Evolutionary conservation across 2,329 filamentous ascomycete genomes (phyloP).

Genomic region (Celoporthe dispersa): DNA sequence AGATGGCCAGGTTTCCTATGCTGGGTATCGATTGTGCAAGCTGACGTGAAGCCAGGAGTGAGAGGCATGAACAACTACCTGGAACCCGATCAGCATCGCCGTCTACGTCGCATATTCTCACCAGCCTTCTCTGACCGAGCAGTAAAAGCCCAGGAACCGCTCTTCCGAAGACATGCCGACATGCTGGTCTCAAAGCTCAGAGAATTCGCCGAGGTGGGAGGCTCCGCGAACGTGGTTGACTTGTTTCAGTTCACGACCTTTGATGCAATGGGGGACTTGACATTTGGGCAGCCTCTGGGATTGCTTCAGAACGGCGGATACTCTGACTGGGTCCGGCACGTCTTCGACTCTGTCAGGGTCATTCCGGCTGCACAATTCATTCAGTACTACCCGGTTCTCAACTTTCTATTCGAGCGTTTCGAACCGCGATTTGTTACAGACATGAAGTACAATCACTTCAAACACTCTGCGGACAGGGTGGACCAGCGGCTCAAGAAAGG

Average conservation of each 20-base stretch:
- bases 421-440: not conserved
- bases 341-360: conserved; percentile 3
- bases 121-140: conserved; percentile 14
- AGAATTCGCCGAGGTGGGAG: not conserved
- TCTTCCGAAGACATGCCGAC: conserved; percentile 6
- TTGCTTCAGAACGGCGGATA: conserved; percentile 30
- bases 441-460: not conserved
- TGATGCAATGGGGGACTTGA: conserved; percentile 33
- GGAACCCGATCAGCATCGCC: not conserved
- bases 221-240: conserved; percentile 18
- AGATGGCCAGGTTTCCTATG: not conserved
- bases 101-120: not conserved
- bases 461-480: not conserved
- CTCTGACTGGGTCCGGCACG: conserved; percentile 28
- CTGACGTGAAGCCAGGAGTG: not conserved
- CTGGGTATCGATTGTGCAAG: not conserved
- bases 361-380: not conserved
- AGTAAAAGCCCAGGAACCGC: conserved; percentile 3
- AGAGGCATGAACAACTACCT: conserved; percentile 5
- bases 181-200: not conserved
- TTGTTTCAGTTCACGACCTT: conserved; percentile 32
- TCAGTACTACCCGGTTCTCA: conserved; percentile 5
- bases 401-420: not conserved
- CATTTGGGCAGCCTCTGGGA: conserved; percentile 32
- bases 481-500: not conserved